Base-by-base conservation (phyloP, 495 filamentous ascomycete species). In the Glonium stellatum region DNA sequence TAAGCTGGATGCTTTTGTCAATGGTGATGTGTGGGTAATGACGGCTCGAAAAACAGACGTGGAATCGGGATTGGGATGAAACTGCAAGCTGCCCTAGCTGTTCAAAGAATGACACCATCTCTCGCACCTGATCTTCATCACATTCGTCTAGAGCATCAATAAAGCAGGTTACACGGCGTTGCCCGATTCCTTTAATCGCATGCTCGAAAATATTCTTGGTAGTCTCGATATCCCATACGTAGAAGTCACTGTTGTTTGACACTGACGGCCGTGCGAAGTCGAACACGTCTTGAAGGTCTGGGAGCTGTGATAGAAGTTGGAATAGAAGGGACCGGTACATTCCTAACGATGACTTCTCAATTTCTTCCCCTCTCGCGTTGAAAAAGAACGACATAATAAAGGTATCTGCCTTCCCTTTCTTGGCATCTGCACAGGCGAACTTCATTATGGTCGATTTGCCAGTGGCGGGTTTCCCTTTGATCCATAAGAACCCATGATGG, bases 11-110 rank as follows among this genome's bases (percentile, higher is more conserved):
- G 4, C 76, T 71, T 21, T 67, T 67, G 8, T 59, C 23, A 5
- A 77, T 72, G 0, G 60, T 60, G 47, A 83, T 77, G 44, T 77
- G 59, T 0, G 79, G 79, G 54, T 80, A 80, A 63, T 79, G 76
- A 3, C 79, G 69, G 65, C 79, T 82, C 0, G 80, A 78, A 53
- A 82, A 75, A 37, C 73, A 78, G 18, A 78, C 42, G 11, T 41
- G 48, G n/a, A 65, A 59, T 41, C 22, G 31, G 22, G 51, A 49
- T 41, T 46, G 47, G 21, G 58, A 25, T 34, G 35, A 61, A 11
- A 55, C 39, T 12, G 58, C 23, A 19, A 54, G 35, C 39, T 57
- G 41, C 18, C 58, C 48, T 47, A 65, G 6, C 6, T 35, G 22
- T 59, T 61, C 54, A 55, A 65, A 59, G 22, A 65, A 65, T 6